Evolutionary conservation across 768 basidiomycete genomes (phyloP), one percentile per base, ranked within the genome.

Genomic region (Kwoniella europaea): DNA sequence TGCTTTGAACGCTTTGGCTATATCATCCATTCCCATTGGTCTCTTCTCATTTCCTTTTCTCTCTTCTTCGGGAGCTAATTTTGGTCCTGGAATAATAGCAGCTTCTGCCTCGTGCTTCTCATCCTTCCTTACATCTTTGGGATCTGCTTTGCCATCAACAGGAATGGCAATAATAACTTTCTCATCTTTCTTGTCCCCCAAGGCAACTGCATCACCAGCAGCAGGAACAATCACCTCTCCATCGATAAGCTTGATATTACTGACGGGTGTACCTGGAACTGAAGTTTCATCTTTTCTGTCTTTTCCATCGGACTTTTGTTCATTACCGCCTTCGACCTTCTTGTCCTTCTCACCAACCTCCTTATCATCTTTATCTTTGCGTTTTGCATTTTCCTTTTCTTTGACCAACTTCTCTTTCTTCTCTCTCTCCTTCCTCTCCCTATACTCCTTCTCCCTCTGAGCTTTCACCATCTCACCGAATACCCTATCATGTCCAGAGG

Each of bases 391-490:
- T n/a, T 22, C 65, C 20, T 63, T 50, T 3, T 67, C 71, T 44
- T 53, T 66, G 35, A 46, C 74, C 63, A 74, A 65, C 18, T 20
- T 63, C 61, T 72, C 73, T 61, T 71, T 72, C 58, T 70, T 65
- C 64, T 78, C 77, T 44, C 58, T 63, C 63, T 65, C 66, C 63
- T 80, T 80, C 57, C 77, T 65, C 56, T 78, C 70, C 56, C 63
- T 56, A 57, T 80, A 80, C 72, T 73, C 77, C 54, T 65, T 69
- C 67, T 80, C 79, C 71, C 76, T 75, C 55, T 80, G 75, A 5
- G 67, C 68, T 27, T 71, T 72, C 10, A 78, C 77, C 79, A 80
- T 80, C 29, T 72, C 69, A 3, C 79, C 79, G 67, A 80, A 78
- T 22, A 78, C 77, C 27, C 79, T 65, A 65, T 80, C 79, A 42